A percentile compares a stretch with the other conserved stretches of the same genome.
Conservation (phyloP, 2,329 filamentous ascomycete species). For the Cercospora sp. region DNA sequence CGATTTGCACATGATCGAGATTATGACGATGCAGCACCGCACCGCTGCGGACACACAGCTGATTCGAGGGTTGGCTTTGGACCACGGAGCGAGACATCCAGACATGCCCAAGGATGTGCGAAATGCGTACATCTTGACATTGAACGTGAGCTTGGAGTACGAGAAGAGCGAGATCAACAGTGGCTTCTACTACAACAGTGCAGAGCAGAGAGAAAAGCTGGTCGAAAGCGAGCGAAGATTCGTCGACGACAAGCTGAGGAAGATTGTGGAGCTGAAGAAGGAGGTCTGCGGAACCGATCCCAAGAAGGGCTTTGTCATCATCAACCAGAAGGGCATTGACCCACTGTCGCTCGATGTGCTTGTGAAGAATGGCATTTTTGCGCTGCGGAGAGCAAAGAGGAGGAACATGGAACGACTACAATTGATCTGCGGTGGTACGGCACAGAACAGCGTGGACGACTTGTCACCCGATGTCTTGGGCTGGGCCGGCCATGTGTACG, state of each 20-base stretch:
- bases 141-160: slow-evolving; percentile 97
- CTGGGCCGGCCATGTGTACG: slow-evolving; percentile 95
- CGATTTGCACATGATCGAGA: slow-evolving; percentile 98
- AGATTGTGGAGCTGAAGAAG: slow-evolving; percentile 98
- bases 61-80: slow-evolving; percentile 86
- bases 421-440: slow-evolving; percentile 83
- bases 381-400: slow-evolving; percentile 89
- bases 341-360: slow-evolving; percentile 92
- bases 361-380: slow-evolving; percentile 96
- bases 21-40: slow-evolving; percentile 99
- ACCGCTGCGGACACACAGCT: slow-evolving; percentile 94
- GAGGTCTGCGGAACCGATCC: slow-evolving; percentile 90
- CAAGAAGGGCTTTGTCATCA: slow-evolving; percentile 94
- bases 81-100: slow-evolving; percentile 93
- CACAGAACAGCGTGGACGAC: slow-evolving; percentile 97
- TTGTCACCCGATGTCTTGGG: slow-evolving; percentile 83
- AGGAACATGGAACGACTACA: slow-evolving; percentile 99
- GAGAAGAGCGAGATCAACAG: slow-evolving; percentile 99
- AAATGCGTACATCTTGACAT: slow-evolving; percentile 89
- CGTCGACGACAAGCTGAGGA: slow-evolving; percentile 92
- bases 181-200: slow-evolving; percentile 96
- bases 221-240: slow-evolving; percentile 96
- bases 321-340: slow-evolving; percentile 99
- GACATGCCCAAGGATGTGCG: slow-evolving; percentile 97
- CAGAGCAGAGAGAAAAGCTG: slow-evolving; percentile 94